Percentiles rank a stretch among this genome's conserved stretches.
Conservation (phyloP, 2,329 filamentous ascomycete genomes). For the Blastomyces parvus region DNA sequence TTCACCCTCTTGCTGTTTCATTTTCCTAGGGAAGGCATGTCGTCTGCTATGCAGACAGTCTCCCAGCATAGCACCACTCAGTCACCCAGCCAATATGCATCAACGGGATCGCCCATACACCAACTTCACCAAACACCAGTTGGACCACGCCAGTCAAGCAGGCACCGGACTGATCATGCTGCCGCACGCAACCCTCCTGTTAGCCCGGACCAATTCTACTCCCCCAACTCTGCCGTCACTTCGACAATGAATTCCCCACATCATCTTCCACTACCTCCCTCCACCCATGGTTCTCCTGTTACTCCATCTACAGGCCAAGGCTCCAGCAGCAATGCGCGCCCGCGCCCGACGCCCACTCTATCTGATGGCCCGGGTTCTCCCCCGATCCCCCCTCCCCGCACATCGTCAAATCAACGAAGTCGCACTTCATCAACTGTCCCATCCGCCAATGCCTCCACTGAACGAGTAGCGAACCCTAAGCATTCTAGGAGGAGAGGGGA, state of each 20-base stretch:
- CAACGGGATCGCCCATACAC: slow-evolving; percentile 41
- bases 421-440: slow-evolving; percentile 26
- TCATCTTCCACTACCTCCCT: slow-evolving; percentile 34
- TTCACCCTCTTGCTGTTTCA: slow-evolving; percentile 15
- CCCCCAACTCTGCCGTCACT: slow-evolving; percentile 26
- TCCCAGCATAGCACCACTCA: slow-evolving; percentile 45
- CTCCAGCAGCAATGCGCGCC: slow-evolving; percentile 12
- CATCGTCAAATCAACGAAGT: slow-evolving; percentile 61
- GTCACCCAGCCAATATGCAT: slow-evolving; percentile 37
- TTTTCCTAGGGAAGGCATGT: slow-evolving; percentile 42
- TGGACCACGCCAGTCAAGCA: slow-evolving; percentile 21
- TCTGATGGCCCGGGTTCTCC: slow-evolving; percentile 49
- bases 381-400: slow-evolving; percentile 67
- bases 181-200: slow-evolving; percentile 17
- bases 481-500: slow-evolving; percentile 33
- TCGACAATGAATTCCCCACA: slow-evolving; percentile 39
- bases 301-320: slow-evolving; percentile 22
- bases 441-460: slow-evolving; percentile 27
- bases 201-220: slow-evolving; percentile 24
- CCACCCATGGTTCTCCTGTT: slow-evolving; percentile 35
- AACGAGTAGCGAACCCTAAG: slow-evolving; percentile 34
- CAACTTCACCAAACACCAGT: slow-evolving; percentile 45
- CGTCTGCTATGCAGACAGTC: slow-evolving; percentile 54
- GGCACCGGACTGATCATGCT: slow-evolving; percentile 16
- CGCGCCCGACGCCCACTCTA: slow-evolving; percentile 22